Evolutionary conservation across 2,329 filamentous ascomycete species (phyloP), one percentile per base, ranked within the genome.

Genomic region (Aspergillus sp.): DNA sequence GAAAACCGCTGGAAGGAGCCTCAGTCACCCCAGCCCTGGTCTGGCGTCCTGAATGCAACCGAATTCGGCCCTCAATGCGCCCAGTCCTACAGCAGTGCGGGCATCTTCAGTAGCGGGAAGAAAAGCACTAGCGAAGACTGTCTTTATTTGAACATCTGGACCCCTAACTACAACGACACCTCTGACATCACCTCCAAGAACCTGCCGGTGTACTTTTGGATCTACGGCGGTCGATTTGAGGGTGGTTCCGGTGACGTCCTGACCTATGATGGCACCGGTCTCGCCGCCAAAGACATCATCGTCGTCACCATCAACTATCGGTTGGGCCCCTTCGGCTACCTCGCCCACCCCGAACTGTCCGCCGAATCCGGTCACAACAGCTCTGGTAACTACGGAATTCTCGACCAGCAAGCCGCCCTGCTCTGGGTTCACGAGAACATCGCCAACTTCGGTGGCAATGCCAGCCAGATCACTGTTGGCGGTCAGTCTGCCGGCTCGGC

Each of bases 251-350:
- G 62, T 2, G 63, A 65, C 38, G 62, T 63, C n/a, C 19, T 54
- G 5, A 64, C 62, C n/a, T 70, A 69, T 45, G 64, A 69, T 51
- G 66, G 67, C 12, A 60, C 63, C 3, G 63, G 63, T 30, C 58
- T 70, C 17, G 68, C 62, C 4, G 56, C 57, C n/a, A 63, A 67
- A 30, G 66, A 66, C n/a, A 65, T 65, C 41, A 55, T 68, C 9
- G 63, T 70, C 5, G 69, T 69, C 2, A 68, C 65, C 2, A 39
- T 69, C 32, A 70, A 70, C 61, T 70, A 69, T 52, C 66, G 68
- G 9, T 53, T 70, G 41, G 81, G 81, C 21, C 68, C 81, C 4
- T 67, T 70, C 23, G 69, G 68, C 7, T 70, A 64, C 49, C 63
- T 69, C 2, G 68, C 66, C 13, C 67, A 69, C 21, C 70, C 70